A percentile compares a stretch with the other conserved stretches of the same genome.
phyloP scores from a whole-genome alignment of 1,139 yeast genomes.

The Yamadazyma jaroonii region DNA sequence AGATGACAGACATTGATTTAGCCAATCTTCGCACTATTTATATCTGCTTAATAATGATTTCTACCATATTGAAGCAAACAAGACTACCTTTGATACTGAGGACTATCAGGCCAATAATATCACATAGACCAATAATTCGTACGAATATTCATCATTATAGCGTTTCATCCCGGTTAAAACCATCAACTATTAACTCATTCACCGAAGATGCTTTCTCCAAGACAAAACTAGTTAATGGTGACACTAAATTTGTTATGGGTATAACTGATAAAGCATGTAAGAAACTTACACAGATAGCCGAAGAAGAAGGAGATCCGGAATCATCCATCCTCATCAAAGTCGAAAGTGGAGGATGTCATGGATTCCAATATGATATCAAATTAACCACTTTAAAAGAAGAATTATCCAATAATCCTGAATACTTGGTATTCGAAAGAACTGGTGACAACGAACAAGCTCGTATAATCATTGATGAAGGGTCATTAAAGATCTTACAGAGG shows the following conservation, averaged over 20 bases:
- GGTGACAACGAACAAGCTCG: constrained; percentile 46
- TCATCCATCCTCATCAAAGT: constrained; percentile 75
- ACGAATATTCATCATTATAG: neutral
- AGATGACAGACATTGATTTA: no score
- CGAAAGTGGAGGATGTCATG: constrained; percentile 98
- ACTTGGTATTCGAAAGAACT: constrained; percentile 61
- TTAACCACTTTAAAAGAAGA: constrained; percentile 50
- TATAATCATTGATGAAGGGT: constrained; percentile 75
- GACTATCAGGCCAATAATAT: neutral
- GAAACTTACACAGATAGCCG: constrained; percentile 56
- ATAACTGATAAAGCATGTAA: constrained; percentile 40
- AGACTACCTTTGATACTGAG: no score
- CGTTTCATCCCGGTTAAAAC: constrained; percentile 1
- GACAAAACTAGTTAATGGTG: constrained; percentile 26
- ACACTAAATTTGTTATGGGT: constrained; percentile 35
- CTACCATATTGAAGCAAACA: no score
- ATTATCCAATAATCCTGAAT: constrained; percentile 28
- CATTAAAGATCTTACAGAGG: constrained; percentile 79
- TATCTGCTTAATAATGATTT: no score
- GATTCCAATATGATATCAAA: constrained; percentile 83
- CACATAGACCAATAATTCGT: neutral
- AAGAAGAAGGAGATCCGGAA: constrained; percentile 55
- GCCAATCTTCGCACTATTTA: no score
- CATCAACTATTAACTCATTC: neutral
- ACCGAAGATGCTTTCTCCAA: constrained; percentile 10